Evolutionary conservation across 2,329 filamentous ascomycete species (phyloP), one percentile per base, ranked within the genome.

Genomic region (Teratosphaeria viscida): DNA sequence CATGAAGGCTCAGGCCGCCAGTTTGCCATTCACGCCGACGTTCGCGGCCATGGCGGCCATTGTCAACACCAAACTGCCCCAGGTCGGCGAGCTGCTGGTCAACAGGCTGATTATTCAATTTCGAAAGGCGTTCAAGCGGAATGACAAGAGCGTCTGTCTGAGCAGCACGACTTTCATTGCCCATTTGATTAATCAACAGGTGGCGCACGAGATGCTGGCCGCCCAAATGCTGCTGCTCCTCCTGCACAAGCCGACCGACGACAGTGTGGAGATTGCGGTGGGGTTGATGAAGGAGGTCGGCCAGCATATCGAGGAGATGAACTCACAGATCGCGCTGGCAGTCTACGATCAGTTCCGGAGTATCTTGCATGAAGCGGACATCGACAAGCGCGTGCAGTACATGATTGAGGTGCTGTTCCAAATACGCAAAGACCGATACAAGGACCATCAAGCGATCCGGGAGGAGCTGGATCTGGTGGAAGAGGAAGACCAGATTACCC

Each of bases 391-490:
- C 64, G 92, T 92, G n/a, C 94, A 99, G 76, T 99, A 97, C 76
- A 96, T 96, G 89, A 92, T 99, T 60, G 94, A 99, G 74, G 94
- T 97, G 5, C 77, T 99, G 52, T 99, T 99, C 73, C 92, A 99
- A 76, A 88, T 96, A 59, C 85, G 94, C 64, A 96, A 96, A 75
- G 92, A 97, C 76, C 88, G 88, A 68, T 99, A 95, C 80, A 96
- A 96, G 78, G 91, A 97, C 69, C 91, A 97, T 68, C 90, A 87
- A 19, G 87, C 91, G 0, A 79, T 97, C 67, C 92, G 86, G 73
- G 92, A 96, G 71, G 94, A 99, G 72, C 78, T 99, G 60, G 94
- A 99, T 74, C 75, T 99, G 54, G 90, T 99, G 8, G 92, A 97
- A 75, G 94, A 99, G 75, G 92, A 97, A 73, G 94, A 99, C 70